These are phyloP conservation scores for Articulospora tetracladia DNA, from an alignment of 495 filamentous ascomycete species.

Conservation along the genomic window DNA sequence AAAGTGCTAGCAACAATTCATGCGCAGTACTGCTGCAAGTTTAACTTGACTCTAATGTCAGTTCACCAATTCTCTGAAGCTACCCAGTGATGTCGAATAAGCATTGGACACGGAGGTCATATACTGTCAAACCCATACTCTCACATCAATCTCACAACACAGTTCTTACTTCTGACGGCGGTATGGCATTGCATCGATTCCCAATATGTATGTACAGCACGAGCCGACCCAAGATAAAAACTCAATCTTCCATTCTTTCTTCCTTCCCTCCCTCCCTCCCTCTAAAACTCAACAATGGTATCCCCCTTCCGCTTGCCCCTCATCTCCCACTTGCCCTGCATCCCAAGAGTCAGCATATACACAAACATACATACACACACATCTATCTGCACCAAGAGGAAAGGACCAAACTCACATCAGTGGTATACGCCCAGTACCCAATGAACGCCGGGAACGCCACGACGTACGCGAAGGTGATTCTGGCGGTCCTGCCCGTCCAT, in stretches of 20 bases:
- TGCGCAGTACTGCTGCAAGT: too few species aligned
- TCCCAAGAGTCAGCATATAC: not conserved
- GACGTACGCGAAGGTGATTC: constrained; percentile 71
- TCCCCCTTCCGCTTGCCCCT: constrained; percentile 87
- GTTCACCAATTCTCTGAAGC: too few species aligned
- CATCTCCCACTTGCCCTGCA: constrained; percentile 82
- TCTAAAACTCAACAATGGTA: constrained; percentile 68
- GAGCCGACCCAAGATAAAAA: not conserved
- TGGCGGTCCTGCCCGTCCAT: constrained; percentile 80
- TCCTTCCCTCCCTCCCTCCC: constrained; percentile 1
- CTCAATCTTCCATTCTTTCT: not conserved
- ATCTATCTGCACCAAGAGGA: constrained; percentile 10
- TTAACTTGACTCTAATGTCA: not conserved
- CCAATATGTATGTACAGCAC: constrained; percentile 8
- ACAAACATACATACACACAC: not conserved
- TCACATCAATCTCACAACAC: not conserved
- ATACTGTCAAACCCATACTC: too few species aligned
- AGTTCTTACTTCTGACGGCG: not conserved
- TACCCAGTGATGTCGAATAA: too few species aligned
- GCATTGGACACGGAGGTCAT: too few species aligned
- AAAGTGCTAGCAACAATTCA: not conserved
- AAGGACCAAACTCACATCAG: constrained; percentile 58
- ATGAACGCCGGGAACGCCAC: constrained; percentile 64
- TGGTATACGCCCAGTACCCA: constrained; percentile 66
- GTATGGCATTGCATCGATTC: not conserved